phyloP scores from a whole-genome alignment of 1,139 yeast species.

The Blastobotrys elegans region DNA sequence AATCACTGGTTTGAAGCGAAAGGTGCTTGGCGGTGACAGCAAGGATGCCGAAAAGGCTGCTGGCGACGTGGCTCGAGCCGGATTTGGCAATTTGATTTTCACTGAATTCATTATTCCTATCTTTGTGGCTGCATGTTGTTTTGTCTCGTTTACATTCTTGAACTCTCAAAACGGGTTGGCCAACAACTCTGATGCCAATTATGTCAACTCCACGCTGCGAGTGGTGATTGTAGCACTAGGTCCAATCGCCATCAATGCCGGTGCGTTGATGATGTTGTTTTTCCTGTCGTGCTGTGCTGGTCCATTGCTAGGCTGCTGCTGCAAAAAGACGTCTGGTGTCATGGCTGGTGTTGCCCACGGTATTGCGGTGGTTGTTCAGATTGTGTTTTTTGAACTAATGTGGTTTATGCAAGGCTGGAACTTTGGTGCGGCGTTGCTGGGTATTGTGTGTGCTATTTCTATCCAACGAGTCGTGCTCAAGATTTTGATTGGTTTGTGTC shows the following conservation, averaged over 20 bases:
- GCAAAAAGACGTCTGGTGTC: conserved; percentile 96
- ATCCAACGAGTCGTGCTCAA: conserved; percentile 86
- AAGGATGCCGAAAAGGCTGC: conserved; percentile 93
- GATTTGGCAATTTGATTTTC: conserved; percentile 76
- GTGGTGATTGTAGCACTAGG: conserved; percentile 83
- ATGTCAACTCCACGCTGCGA: conserved; percentile 80
- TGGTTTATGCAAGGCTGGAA: conserved; percentile 96
- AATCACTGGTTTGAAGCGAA: conserved; percentile 96
- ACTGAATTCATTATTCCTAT: conserved; percentile 85
- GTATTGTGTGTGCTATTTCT: conserved; percentile 79
- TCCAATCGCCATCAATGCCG: conserved; percentile 87
- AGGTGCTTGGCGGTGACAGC: conserved; percentile 75
- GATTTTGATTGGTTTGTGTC: conserved; percentile 67
- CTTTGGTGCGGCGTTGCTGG: conserved; percentile 82
- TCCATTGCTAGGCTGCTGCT: conserved; percentile 89
- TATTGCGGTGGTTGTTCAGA: conserved; percentile 78
- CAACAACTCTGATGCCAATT: conserved; percentile 37
- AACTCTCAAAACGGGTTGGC: conserved; percentile 95
- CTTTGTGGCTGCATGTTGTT: conserved; percentile 84
- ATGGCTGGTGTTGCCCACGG: conserved; percentile 98
- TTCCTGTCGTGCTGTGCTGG: conserved; percentile 96
- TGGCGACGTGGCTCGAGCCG: conserved; percentile 94
- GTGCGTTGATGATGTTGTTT: conserved; percentile 55
- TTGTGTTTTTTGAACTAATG: conserved; percentile 86
- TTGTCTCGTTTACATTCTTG: conserved; percentile 86